phyloP scores from a whole-genome alignment of 176 grass and related monocot species.

The Musa acuminata region DNA sequence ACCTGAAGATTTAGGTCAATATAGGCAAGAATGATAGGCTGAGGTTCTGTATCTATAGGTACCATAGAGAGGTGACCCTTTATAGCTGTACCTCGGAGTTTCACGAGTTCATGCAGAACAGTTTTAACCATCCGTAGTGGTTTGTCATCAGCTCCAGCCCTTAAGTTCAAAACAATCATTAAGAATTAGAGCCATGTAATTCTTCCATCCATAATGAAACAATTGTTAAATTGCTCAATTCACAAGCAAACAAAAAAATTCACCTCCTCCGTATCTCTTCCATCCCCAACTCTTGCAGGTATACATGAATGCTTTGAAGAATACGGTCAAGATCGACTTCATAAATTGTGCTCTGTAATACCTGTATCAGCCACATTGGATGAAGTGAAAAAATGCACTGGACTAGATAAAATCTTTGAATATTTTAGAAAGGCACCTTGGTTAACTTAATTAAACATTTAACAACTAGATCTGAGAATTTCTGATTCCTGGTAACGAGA shows the following conservation, averaged over 20 bases:
- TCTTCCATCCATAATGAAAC: neutral
- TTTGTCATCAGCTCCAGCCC: conserved; percentile 98
- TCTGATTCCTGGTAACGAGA: conserved; percentile 79
- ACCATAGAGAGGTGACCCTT: conserved; percentile 99
- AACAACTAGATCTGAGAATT: conserved; percentile 96
- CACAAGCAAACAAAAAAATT: conserved; percentile 3
- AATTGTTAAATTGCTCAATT: neutral
- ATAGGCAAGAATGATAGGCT: conserved; percentile 97
- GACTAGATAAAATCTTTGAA: neutral
- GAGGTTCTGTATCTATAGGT: conserved; percentile 95
- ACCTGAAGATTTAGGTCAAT: conserved; percentile 99
- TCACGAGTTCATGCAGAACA: conserved; percentile 95
- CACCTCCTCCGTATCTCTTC: conserved; percentile 98
- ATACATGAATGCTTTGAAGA: conserved; percentile 97
- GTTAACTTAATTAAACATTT: conserved; percentile 99
- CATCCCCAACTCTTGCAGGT: conserved; percentile 97
- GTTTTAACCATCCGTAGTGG: conserved; percentile 99
- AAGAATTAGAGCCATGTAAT: neutral
- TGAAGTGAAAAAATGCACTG: neutral
- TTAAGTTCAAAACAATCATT: conserved; percentile 22
- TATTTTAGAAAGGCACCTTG: conserved; percentile 42
- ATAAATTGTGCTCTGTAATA: conserved; percentile 86
- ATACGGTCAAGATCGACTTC: conserved; percentile 94
- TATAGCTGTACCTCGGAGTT: conserved; percentile 91
- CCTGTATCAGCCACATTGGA: conserved; percentile 26